phyloP scores from a whole-genome alignment of 495 filamentous ascomycete genomes.

The Niebla homalea region DNA sequence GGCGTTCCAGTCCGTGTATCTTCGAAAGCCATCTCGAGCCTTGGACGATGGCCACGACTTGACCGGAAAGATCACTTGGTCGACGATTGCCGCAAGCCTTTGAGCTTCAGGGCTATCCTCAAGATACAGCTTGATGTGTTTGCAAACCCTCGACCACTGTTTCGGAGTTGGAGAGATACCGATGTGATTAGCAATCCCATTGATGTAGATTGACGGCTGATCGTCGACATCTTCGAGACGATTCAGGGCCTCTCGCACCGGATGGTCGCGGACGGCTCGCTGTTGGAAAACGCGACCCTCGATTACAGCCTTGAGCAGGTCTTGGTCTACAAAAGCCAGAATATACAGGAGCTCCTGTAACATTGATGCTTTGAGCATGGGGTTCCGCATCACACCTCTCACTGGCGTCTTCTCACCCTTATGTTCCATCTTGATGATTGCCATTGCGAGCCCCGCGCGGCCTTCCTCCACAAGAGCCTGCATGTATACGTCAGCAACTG shows the following conservation, averaged over 20 bases:
- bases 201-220: background rate
- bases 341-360: too few species aligned
- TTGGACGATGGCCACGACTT: background rate
- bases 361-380: too few species aligned
- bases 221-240: background rate
- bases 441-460: too few species aligned
- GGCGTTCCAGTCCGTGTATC: background rate
- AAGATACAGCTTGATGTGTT: background rate
- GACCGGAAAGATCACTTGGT: background rate
- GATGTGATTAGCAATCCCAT: background rate
- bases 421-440: too few species aligned
- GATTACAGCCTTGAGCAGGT: background rate
- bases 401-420: too few species aligned
- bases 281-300: background rate
- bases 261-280: background rate
- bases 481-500: too few species aligned
- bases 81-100: background rate
- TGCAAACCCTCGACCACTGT: background rate
- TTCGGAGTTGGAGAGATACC: background rate
- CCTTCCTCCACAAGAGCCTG: too few species aligned
- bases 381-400: too few species aligned
- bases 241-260: background rate
- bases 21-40: background rate
- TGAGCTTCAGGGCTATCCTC: background rate
- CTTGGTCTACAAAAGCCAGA: background rate